Conservation (phyloP, 2,329 filamentous ascomycete genomes). For the Pseudopyricularia javanii region DNA sequence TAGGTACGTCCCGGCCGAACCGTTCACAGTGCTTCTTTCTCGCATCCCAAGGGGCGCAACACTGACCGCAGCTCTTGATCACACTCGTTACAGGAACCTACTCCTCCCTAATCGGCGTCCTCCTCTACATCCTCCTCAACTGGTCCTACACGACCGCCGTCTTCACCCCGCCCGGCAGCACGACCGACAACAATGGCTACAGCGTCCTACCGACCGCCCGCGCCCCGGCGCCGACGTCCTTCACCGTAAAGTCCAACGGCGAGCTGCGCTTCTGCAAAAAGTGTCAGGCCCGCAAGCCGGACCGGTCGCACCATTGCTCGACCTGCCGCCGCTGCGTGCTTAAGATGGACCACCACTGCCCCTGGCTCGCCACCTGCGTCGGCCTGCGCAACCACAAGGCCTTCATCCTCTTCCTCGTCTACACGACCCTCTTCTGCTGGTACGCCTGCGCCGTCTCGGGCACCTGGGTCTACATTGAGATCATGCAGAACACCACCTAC, state of each 20-base stretch:
- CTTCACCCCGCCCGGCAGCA: constrained; percentile 77
- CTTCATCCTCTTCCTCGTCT: constrained; percentile 84
- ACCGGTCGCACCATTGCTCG: constrained; percentile 93
- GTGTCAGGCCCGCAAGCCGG: constrained; percentile 86
- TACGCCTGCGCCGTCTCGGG: constrained; percentile 66
- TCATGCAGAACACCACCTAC: constrained; percentile 59
- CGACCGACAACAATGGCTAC: constrained; percentile 56
- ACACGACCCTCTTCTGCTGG: constrained; percentile 78
- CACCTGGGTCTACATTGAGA: constrained; percentile 75
- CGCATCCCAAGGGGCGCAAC: neutral
- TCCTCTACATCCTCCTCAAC: constrained; percentile 69
- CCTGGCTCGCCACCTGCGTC: constrained; percentile 93
- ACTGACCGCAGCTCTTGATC: neutral
- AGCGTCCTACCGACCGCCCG: constrained; percentile 68
- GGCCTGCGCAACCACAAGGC: constrained; percentile 92
- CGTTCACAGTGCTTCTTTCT: neutral
- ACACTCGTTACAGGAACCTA: constrained; percentile 28
- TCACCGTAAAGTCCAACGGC: constrained; percentile 88
- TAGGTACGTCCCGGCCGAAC: constrained; percentile 31
- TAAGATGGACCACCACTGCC: constrained; percentile 99
- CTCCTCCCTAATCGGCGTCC: constrained; percentile 50
- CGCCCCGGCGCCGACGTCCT: constrained; percentile 51
- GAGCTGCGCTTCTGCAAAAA: constrained; percentile 91
- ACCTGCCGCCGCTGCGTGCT: constrained; percentile 88
- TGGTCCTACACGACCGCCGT: constrained; percentile 87